These are phyloP conservation scores for Rhynchospora pubera DNA, from an alignment of 176 grass and related monocot genomes.

Conservation along the genomic window DNA sequence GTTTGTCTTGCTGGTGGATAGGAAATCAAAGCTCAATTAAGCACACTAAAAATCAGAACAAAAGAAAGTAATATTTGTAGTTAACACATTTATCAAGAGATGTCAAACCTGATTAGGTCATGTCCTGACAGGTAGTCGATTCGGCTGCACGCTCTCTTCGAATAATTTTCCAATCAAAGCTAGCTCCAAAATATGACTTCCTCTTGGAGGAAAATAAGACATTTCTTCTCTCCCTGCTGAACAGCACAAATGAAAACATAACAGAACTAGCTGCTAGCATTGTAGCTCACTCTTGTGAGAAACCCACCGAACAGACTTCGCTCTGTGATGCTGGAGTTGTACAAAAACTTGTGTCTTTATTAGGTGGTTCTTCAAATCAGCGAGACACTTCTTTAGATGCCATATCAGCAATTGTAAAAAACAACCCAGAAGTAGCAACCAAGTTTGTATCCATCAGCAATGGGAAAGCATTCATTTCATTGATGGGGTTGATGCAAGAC, in stretches of 20 bases:
- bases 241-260: conserved; percentile 83
- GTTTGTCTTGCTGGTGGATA: not conserved
- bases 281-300: conserved; percentile 78
- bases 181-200: conserved; percentile 76
- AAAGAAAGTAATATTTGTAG: not conserved
- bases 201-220: conserved; percentile 73
- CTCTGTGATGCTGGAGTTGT: conserved; percentile 69
- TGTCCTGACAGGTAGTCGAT: conserved; percentile 68
- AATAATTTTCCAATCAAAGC: conserved; percentile 96
- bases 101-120: conserved; percentile 10
- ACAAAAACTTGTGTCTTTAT: conserved; percentile 65
- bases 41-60: not conserved
- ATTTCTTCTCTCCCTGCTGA: conserved; percentile 86
- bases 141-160: conserved; percentile 87
- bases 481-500: conserved; percentile 64
- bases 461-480: conserved; percentile 68
- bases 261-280: conserved; percentile 89
- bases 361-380: conserved; percentile 78
- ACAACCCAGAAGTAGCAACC: conserved; percentile 64
- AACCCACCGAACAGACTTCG: conserved; percentile 55
- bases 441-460: conserved; percentile 67
- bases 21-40: not conserved
- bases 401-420: conserved; percentile 64
- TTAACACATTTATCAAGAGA: not conserved
- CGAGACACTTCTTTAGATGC: conserved; percentile 80